phyloP scores from a whole-genome alignment of 371 early-diverging fungal species.

The Saksenaea oblongispora region DNA sequence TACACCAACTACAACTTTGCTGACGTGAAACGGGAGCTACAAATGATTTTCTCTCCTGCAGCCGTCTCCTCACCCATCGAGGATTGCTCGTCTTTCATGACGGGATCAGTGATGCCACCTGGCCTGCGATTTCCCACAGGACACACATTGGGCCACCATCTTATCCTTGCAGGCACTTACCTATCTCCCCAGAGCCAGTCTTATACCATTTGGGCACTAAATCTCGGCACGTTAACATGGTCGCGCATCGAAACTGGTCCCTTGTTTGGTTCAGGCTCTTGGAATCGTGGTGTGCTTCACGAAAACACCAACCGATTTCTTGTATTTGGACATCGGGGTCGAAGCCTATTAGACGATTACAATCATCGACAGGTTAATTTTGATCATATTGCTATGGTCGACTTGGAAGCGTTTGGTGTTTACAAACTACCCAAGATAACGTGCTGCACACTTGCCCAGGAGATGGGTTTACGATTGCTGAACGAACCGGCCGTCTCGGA shows the following conservation, averaged over 20 bases:
- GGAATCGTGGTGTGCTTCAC: slow-evolving; percentile 75
- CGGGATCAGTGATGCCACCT: slow-evolving; percentile 64
- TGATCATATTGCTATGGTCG: slow-evolving; percentile 64
- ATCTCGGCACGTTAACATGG: slow-evolving; percentile 64
- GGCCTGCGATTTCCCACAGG: slow-evolving; percentile 78
- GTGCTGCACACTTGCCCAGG: slow-evolving; percentile 50
- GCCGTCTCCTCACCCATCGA: slow-evolving; percentile 48
- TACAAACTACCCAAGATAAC: slow-evolving; percentile 47
- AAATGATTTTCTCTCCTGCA: slow-evolving; percentile 59
- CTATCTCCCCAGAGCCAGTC: slow-evolving; percentile 65
- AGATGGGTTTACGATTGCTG: slow-evolving; percentile 63
- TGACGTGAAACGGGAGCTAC: slow-evolving; percentile 75
- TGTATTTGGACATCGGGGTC: slow-evolving; percentile 73
- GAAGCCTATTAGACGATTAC: slow-evolving; percentile 75
- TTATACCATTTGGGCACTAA: slow-evolving; percentile 72
- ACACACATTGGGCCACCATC: slow-evolving; percentile 61
- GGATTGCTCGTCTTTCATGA: slow-evolving; percentile 62
- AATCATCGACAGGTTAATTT: slow-evolving; percentile 74
- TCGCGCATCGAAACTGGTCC: slow-evolving; percentile 66
- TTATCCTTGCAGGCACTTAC: slow-evolving; percentile 75
- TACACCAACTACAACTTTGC: slow-evolving; percentile 86
- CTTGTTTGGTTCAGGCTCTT: slow-evolving; percentile 66
- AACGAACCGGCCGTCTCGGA: slow-evolving; percentile 63
- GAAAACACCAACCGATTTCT: slow-evolving; percentile 63
- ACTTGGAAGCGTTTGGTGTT: slow-evolving; percentile 70